Conservation (phyloP, 176 grass and related monocot genomes). For the Sorghum bicolor region DNA sequence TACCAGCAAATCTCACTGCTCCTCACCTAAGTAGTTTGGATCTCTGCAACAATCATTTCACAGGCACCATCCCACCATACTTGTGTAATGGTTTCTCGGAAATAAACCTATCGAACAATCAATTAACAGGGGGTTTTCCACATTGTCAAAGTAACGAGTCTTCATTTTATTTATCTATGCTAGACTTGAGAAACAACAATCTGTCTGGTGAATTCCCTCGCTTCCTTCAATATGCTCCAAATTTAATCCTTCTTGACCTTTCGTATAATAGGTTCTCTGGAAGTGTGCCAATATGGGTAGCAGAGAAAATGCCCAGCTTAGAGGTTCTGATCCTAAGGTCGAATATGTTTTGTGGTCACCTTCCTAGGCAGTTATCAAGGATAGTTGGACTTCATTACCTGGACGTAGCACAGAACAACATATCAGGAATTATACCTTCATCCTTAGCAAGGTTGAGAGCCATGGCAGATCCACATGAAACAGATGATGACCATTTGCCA, state of each 20-base stretch:
- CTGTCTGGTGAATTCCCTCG: constrained; percentile 39
- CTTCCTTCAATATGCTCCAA: not conserved
- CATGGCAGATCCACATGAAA: not conserved
- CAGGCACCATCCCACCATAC: constrained; percentile 23
- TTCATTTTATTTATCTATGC: not conserved
- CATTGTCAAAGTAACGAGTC: not conserved
- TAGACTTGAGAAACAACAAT: constrained; percentile 27
- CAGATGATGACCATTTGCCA: not conserved
- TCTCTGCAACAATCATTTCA: constrained; percentile 36
- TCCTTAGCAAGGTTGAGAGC: constrained; percentile 24
- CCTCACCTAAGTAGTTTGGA: not conserved
- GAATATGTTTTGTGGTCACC: not conserved
- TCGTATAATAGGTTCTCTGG: constrained; percentile 25
- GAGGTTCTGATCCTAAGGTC: constrained; percentile 30
- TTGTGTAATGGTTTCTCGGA: not conserved
- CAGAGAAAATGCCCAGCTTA: not conserved
- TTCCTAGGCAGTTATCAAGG: constrained; percentile 19
- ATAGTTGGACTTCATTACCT: not conserved
- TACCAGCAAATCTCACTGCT: constrained; percentile 23
- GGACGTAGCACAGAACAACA: constrained; percentile 32
- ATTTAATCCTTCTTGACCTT: not conserved
- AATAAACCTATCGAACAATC: constrained; percentile 34
- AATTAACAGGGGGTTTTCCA: not conserved
- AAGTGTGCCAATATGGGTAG: constrained; percentile 40
- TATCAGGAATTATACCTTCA: constrained; percentile 44